Percentiles rank a stretch among this genome's conserved stretches.
Conservation (phyloP, 108 stramenopile genomes). For the Epipyxis sp. region DNA sequence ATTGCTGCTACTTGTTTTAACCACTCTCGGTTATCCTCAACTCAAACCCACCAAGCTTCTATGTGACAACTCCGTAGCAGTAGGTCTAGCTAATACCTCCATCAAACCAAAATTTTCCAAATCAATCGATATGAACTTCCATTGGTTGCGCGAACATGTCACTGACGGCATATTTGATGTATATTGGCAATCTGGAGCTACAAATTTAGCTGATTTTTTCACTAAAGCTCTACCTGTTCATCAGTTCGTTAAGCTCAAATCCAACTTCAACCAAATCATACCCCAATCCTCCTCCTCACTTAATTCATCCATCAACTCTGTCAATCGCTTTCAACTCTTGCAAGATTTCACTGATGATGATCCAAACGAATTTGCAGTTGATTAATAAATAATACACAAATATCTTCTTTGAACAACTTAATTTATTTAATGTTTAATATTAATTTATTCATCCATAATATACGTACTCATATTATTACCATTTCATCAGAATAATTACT, state of each 20-base stretch:
- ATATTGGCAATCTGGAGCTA: not conserved
- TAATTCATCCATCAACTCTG: too few relatives aligned
- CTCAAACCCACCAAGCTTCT: not conserved
- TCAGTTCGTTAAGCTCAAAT: not conserved
- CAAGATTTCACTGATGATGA: too few relatives aligned
- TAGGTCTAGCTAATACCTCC: not conserved
- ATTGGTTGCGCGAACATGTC: constrained; percentile 1
- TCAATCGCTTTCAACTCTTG: too few relatives aligned
- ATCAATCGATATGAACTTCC: not conserved
- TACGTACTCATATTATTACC: too few relatives aligned
- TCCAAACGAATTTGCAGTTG: too few relatives aligned
- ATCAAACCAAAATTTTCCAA: not conserved
- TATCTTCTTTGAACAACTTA: too few relatives aligned
- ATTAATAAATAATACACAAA: too few relatives aligned
- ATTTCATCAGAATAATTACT: too few relatives aligned
- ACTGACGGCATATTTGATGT: not conserved
- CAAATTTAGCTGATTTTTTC: not conserved
- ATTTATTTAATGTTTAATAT: too few relatives aligned
- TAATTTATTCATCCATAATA: too few relatives aligned
- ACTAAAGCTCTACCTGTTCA: not conserved
- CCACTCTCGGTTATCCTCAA: not conserved
- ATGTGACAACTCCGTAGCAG: not conserved
- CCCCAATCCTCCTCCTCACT: too few relatives aligned
- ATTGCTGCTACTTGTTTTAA: not conserved
- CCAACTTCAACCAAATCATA: too few relatives aligned